Conservation (phyloP, 163 green algal genomes). For the Trebouxia gelatinosa region DNA sequence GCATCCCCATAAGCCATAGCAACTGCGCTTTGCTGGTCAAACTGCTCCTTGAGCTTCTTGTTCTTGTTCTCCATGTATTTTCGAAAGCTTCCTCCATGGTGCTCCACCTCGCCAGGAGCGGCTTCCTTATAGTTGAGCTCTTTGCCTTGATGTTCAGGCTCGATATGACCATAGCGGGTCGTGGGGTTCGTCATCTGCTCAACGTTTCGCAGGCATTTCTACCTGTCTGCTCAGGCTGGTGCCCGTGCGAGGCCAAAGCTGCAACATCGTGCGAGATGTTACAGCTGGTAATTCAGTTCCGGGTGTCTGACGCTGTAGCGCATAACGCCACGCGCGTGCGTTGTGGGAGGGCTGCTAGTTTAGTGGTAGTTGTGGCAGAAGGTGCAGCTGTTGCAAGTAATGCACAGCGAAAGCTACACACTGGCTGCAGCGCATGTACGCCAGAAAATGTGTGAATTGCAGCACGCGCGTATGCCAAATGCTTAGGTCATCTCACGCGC, state of each 20-base stretch:
- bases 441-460: too few relatives aligned
- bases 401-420: too few relatives aligned
- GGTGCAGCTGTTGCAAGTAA: too few relatives aligned
- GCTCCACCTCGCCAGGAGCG: slow-evolving; percentile 19
- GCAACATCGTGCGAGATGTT: too few relatives aligned
- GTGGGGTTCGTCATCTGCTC: slow-evolving; percentile 26
- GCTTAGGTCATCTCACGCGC: too few relatives aligned
- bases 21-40: slow-evolving; percentile 49
- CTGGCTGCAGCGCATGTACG: too few relatives aligned
- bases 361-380: neutral
- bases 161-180: neutral
- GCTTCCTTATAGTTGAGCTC: neutral
- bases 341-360: neutral
- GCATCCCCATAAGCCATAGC: slow-evolving; percentile 19
- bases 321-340: neutral
- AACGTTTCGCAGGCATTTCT: too few relatives aligned
- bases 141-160: slow-evolving; percentile 27
- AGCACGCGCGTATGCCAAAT: too few relatives aligned
- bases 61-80: slow-evolving; percentile 66
- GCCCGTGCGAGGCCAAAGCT: too few relatives aligned
- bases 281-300: too few relatives aligned
- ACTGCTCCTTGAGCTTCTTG: slow-evolving; percentile 80
- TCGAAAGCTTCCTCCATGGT: slow-evolving; percentile 55
- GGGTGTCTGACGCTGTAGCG: too few relatives aligned
- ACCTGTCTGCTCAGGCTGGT: too few relatives aligned